These are phyloP conservation scores for Penicillium sp. DNA, from an alignment of 2,329 filamentous ascomycete species.

Conservation along the genomic window DNA sequence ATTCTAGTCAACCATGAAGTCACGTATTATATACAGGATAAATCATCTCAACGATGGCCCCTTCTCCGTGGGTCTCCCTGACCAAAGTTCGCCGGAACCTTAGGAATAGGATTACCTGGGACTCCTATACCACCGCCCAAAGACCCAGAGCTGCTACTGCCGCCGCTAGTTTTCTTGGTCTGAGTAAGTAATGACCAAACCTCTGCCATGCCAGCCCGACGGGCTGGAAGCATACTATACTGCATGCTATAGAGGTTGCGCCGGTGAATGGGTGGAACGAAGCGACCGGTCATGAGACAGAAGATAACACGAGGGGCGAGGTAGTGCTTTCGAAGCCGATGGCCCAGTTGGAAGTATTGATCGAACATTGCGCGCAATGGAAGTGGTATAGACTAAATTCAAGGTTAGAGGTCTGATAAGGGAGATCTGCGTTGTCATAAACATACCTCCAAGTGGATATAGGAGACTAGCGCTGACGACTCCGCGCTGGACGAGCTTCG, in stretches of 20 bases:
- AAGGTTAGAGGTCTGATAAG: conserved; percentile 14
- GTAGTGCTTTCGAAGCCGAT: conserved; percentile 93
- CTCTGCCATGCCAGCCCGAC: conserved; percentile 75
- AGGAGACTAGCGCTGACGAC: conserved; percentile 65
- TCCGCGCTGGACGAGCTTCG: conserved; percentile 34
- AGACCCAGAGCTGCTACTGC: conserved; percentile 26
- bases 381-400: conserved; percentile 74
- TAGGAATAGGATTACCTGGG: conserved; percentile 31
- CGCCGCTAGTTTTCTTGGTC: conserved; percentile 32
- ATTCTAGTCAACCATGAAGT: not conserved
- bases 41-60: conserved; percentile 32
- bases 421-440: not conserved
- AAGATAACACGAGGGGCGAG: conserved; percentile 84
- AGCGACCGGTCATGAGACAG: conserved; percentile 84
- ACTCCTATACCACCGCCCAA: conserved; percentile 27
- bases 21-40: conserved; percentile 9
- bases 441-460: conserved; percentile 80
- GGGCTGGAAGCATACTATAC: conserved; percentile 93
- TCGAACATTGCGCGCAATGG: conserved; percentile 93
- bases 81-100: conserved; percentile 35
- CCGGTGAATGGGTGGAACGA: conserved; percentile 91
- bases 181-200: conserved; percentile 76
- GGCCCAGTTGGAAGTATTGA: conserved; percentile 93
- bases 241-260: conserved; percentile 95
- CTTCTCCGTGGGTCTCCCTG: conserved; percentile 35